Evolutionary conservation across 2,329 filamentous ascomycete species (phyloP), one percentile per base, ranked within the genome.

Genomic region (Sclerotinia sclerotiorum): DNA sequence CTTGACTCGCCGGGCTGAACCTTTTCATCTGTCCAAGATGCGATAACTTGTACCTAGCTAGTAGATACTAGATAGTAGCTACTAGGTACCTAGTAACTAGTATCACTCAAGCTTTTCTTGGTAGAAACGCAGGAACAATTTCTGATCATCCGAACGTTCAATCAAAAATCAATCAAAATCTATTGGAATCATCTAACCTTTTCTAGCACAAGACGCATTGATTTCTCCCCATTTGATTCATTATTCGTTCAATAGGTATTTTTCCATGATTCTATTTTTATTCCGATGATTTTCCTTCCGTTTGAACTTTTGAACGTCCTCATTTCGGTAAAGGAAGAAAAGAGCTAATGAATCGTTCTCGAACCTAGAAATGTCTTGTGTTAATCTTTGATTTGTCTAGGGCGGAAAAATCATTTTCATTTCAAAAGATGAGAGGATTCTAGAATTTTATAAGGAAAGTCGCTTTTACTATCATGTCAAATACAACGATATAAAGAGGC

Each of bases 351-450:
- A 56, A n/a, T 39, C 1, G 11, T 56, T 56, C 54, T 56, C 54
- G 32, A 56, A 39, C 54, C 54, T 56, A 5, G 32, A 39, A 57
- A 57, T 57, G 54, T 57, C 54, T 57, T 42, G 5, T n/a, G 29
- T 56, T 21, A 4, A 42, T 51, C 15, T 57, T 35, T 57, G 11
- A 42, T 15, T 39, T 24, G 15, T 39, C 54, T 17, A 32, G 32
- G 19, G 3, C 54, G 21, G 35, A 13, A 3, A n/a, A 24, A 39
- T 39, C 52, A 56, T 21, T 11, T 55, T 55, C 52, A 56, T 56
- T 7, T 39, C 1, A 11, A 39, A 21, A 24, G 32, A 35, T 39
- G 11, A n/a, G 21, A 39, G 32, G 54, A 35, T 24, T 57, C 32
- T 39, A 24, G 32, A 56, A 11, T 49, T 11, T 11, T 10, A 24